Base-by-base conservation (phyloP, 2,329 filamentous ascomycete genomes). In the Talaromyces piceae region DNA sequence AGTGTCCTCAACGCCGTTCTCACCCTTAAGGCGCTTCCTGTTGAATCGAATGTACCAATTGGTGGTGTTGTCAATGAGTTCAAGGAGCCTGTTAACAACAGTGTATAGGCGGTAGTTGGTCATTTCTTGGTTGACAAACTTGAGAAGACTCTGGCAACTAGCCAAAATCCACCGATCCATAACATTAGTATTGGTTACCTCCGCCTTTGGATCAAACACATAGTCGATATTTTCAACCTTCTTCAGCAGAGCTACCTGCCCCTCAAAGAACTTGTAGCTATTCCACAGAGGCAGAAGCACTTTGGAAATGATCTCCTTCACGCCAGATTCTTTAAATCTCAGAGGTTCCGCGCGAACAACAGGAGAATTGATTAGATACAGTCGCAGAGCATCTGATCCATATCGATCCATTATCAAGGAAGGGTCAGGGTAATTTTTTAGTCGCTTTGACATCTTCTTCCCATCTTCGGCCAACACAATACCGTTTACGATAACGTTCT, bases 31-130 rank as follows among this genome's bases (percentile, higher is more conserved):
- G 50, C 91, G 83, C 68, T 87, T 87, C 50, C 91, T 81, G 75
- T 96, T 96, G 76, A 95, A 94, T 55, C 90, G 82, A 67, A 96
- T 96, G 72, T 96, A 96, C 91, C 91, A 96, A 71, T 97, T 97
- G n/a, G 91, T 96, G 3, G 88, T 90, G 71, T 94, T 90, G 63
- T 96, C 91, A 58, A 96, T 94, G 62, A 95, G 79, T 52, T 79
- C 80, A 16, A 95, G 78, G 54, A 97, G 73, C 56, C 87, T 80
- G 6, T 91, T 91, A 41, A 95, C 90, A 41, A 97, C 91, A 1
- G 91, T 97, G 70, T 96, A 97, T 30, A 91, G 72, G 37, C 87
- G 84, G 66, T 89, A 89, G 41, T 33, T 84, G 77, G 63, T 63
- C 91, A 97, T 97, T 72, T 97, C 91, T 61, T 87, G 77, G 65